phyloP scores from a whole-genome alignment of 805 yeast species.

The Candida montana region DNA sequence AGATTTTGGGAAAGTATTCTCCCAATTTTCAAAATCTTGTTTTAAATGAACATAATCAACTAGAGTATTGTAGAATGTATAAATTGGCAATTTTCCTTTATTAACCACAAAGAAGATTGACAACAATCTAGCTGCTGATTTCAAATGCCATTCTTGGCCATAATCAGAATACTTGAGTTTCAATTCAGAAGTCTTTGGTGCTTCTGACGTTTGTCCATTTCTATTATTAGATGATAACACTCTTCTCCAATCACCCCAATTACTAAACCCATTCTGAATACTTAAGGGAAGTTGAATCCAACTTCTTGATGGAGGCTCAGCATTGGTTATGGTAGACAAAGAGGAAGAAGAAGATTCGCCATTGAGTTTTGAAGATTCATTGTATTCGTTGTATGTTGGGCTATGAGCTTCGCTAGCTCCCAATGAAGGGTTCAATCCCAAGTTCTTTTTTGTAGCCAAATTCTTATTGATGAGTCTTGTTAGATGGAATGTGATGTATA shows the following conservation, averaged over 20 bases:
- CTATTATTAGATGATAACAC: not conserved
- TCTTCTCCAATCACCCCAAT: constrained; percentile 11
- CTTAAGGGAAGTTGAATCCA: constrained; percentile 10
- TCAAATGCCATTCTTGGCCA: constrained; percentile 77
- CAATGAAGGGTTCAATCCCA: not conserved
- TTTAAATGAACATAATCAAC: constrained; percentile 74
- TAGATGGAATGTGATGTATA: constrained; percentile 74
- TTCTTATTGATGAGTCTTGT: constrained; percentile 40
- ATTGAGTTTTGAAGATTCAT: constrained; percentile 10
- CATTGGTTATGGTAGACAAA: not conserved
- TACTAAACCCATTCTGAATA: constrained; percentile 9
- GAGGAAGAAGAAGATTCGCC: not conserved
- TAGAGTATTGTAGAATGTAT: constrained; percentile 66
- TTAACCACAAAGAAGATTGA: constrained; percentile 54
- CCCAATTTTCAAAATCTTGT: constrained; percentile 86
- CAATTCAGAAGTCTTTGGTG: constrained; percentile 15
- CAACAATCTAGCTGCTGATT: constrained; percentile 57
- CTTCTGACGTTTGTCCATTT: not conserved
- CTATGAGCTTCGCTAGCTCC: not conserved
- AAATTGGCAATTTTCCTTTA: constrained; percentile 22
- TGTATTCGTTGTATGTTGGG: constrained; percentile 11
- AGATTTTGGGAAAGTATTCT: constrained; percentile 29
- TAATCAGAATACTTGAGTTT: constrained; percentile 52
- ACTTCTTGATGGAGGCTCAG: not conserved
- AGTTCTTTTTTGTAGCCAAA: not conserved